Evolutionary conservation across 1,139 yeast genomes (phyloP), one percentile per base, ranked within the genome.

Genomic region (Pichia sp.): DNA sequence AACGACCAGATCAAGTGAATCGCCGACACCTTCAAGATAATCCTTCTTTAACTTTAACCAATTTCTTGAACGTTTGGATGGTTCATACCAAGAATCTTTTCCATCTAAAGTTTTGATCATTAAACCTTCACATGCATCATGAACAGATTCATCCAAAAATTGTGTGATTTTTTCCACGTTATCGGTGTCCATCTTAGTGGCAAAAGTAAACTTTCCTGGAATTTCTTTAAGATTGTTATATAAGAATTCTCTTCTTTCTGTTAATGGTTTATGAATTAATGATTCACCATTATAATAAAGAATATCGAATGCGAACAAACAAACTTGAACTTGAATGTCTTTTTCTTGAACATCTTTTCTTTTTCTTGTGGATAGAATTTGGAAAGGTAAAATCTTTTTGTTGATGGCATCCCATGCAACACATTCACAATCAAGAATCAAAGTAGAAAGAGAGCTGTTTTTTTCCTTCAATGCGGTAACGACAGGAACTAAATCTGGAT

Each of bases 1-100:
- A 1, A 91, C 97, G 15, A 88, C 96, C 48, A 93, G 66, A 62
- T 91, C 99, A 24, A 93, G 68, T 0, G 97, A 87, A 61, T 91
- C 99, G 10, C 99, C 98, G 3, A 89, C 89, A 24, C 96, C 96
- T 4, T 84, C 85, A 40, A 91, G 68, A 55, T 91, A 91, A 64
- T 91, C 99, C 62, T 91, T 91, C 64, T 91, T 91, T 56, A 91
- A 69, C 58, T 91, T 91, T 50, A 91, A 72, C 99, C 99, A 91
- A 62, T 91, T 89, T 46, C 96, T 70, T 10, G 95, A 85, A 58
- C 99, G 73, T 61, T 89, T 89, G 27, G 95, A 85, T 9, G 99
- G 98, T 63, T 91, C 96, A 60, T 91, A 91, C 46, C 69, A 77
- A 4, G 94, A 82, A 39, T 88, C 96, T 7, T 62, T 61, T 0